Evolutionary conservation across 2,329 filamentous ascomycete genomes (phyloP).

Genomic region (Colletotrichum gloeosporioides): DNA sequence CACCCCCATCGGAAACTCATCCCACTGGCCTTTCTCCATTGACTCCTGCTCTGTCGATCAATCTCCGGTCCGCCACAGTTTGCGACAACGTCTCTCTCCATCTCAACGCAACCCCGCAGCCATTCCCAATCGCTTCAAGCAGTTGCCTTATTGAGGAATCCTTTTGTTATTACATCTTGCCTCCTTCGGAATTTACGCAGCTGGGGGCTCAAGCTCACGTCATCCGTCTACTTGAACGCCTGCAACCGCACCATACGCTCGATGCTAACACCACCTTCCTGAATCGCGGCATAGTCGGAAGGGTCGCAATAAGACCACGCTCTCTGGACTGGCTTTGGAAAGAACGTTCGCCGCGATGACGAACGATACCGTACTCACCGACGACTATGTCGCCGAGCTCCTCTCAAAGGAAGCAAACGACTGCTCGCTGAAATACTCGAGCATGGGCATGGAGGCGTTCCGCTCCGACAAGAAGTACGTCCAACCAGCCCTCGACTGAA

Average conservation of each 20-base stretch:
- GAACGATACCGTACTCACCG: constrained; percentile 63
- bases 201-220: background rate
- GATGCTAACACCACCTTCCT: background rate
- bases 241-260: background rate
- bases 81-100: background rate
- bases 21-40: background rate
- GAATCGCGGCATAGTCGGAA: background rate
- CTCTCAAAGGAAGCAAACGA: constrained; percentile 80
- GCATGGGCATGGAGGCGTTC: constrained; percentile 75
- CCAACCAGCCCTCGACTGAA: background rate
- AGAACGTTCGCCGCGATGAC: constrained; percentile 34
- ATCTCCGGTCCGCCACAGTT: background rate
- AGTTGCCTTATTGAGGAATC: background rate
- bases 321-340: background rate
- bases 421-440: constrained; percentile 75
- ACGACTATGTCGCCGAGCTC: constrained; percentile 82
- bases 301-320: background rate
- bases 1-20: background rate
- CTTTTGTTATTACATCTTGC: background rate
- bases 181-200: background rate
- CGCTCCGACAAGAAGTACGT: constrained; percentile 52
- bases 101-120: background rate
- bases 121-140: background rate
- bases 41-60: constrained; percentile 3
- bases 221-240: background rate